Evolutionary conservation across 1,139 yeast genomes (phyloP).

Genomic region (Arxiozyma slooffiae): DNA sequence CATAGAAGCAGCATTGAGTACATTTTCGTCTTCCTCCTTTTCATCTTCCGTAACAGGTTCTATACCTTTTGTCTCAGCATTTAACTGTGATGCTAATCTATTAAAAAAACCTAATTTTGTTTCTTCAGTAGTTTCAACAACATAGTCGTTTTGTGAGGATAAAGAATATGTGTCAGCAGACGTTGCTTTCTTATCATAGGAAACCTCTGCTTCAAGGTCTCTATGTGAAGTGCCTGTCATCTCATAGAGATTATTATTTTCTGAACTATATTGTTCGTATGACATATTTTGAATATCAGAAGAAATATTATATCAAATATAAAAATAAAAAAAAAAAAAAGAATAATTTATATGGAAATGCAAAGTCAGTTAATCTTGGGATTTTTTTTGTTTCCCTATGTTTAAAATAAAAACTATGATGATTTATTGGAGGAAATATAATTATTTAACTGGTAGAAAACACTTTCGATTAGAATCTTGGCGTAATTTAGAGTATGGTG

Average conservation of each 20-base stretch:
- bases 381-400: background rate
- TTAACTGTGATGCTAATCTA: constrained; percentile 30
- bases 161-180: background rate
- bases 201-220: constrained; percentile 1
- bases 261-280: constrained; percentile 1
- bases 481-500: background rate
- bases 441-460: too few relatives aligned
- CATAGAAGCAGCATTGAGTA: constrained; percentile 72
- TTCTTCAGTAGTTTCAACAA: constrained; percentile 7
- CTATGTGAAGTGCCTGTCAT: background rate
- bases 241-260: constrained; percentile 4
- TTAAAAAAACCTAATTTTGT: constrained; percentile 24
- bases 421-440: too few relatives aligned
- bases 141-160: constrained; percentile 3
- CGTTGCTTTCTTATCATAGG: constrained; percentile 1
- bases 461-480: background rate
- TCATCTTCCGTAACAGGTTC: constrained; percentile 40
- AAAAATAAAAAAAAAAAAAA: too few relatives aligned
- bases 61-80: constrained; percentile 42
- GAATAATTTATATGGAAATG: too few relatives aligned
- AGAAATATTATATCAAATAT: background rate
- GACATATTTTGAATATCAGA: background rate
- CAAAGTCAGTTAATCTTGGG: background rate
- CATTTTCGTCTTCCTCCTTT: constrained; percentile 44
- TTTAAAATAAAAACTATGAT: background rate